phyloP scores from a whole-genome alignment of 441 rosid species.

The Pelargonium myrrhifolium region DNA sequence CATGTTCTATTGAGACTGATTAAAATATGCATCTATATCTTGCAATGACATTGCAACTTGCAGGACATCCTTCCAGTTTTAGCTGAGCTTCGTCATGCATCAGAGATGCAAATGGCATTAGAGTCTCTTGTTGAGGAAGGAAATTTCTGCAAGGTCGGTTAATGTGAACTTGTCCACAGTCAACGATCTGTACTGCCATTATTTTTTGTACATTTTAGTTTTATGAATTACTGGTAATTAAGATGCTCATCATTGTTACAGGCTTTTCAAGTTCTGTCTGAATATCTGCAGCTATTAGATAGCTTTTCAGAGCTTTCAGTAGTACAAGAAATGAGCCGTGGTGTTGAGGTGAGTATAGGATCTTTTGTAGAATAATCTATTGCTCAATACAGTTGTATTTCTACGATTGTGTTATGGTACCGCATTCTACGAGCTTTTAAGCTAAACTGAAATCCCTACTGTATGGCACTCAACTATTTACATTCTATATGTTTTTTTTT shows the following conservation, averaged over 20 bases:
- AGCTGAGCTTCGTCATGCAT: conserved; percentile 67
- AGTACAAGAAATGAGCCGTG: conserved; percentile 90
- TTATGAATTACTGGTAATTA: conserved; percentile 12
- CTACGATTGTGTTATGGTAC: not conserved
- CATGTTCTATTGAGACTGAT: not conserved
- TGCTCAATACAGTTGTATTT: not conserved
- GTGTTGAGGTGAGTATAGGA: conserved; percentile 70
- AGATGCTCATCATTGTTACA: conserved; percentile 28
- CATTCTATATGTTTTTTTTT: not conserved
- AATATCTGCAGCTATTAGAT: conserved; percentile 91
- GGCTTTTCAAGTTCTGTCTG: conserved; percentile 98
- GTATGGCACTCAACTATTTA: not conserved
- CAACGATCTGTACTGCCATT: conserved; percentile 5
- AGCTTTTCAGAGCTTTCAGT: conserved; percentile 83
- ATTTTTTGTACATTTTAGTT: conserved; percentile 13
- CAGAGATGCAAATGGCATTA: conserved; percentile 68
- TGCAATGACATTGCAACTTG: conserved; percentile 16
- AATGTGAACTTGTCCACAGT: conserved; percentile 3
- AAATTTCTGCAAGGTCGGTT: conserved; percentile 81
- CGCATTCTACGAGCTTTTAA: not conserved
- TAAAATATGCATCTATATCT: not conserved
- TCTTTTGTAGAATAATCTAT: conserved; percentile 1
- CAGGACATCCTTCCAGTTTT: conserved; percentile 87
- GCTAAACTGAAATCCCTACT: not conserved
- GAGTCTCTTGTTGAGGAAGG: conserved; percentile 88